Conservation (phyloP, 2,329 filamentous ascomycete species). For the Aspergillus phoenicis region DNA sequence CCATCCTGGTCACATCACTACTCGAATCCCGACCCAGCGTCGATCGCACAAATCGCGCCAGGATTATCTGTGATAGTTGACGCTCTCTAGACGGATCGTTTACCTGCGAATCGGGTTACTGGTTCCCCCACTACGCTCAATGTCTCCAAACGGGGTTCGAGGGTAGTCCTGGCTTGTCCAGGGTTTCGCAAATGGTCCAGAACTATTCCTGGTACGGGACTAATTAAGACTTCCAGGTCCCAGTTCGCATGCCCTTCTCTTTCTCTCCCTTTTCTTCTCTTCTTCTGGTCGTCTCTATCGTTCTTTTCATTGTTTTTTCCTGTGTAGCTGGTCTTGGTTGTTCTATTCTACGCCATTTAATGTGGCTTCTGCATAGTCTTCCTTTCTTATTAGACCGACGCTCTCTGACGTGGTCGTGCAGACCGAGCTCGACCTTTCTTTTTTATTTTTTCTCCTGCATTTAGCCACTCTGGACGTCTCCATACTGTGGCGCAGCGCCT, state of each 20-base stretch:
- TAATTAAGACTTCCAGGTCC: constrained; percentile 7
- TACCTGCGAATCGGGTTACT: constrained; percentile 21
- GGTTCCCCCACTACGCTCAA: constrained; percentile 17
- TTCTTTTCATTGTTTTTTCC: constrained; percentile 8
- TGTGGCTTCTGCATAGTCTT: constrained; percentile 17
- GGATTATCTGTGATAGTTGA: constrained; percentile 23
- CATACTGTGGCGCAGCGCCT: constrained; percentile 44
- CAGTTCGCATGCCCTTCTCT: background rate
- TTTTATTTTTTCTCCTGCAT: constrained; percentile 12
- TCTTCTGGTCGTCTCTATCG: constrained; percentile 11
- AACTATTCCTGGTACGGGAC: constrained; percentile 19
- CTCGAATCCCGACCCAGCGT: constrained; percentile 26
- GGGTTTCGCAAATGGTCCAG: constrained; percentile 23
- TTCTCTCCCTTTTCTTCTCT: background rate
- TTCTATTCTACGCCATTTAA: constrained; percentile 16
- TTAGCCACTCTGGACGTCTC: constrained; percentile 30
- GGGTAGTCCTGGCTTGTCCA: constrained; percentile 20
- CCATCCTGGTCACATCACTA: constrained; percentile 20
- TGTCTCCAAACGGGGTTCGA: constrained; percentile 15
- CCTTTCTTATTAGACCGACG: constrained; percentile 11
- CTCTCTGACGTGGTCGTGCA: constrained; percentile 40
- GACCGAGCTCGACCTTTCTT: constrained; percentile 23
- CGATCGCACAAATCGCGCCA: constrained; percentile 28
- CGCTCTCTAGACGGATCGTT: constrained; percentile 22
- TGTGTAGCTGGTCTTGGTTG: constrained; percentile 12